Conservation (phyloP, 306 rosid genomes). For the Senna tora region DNA sequence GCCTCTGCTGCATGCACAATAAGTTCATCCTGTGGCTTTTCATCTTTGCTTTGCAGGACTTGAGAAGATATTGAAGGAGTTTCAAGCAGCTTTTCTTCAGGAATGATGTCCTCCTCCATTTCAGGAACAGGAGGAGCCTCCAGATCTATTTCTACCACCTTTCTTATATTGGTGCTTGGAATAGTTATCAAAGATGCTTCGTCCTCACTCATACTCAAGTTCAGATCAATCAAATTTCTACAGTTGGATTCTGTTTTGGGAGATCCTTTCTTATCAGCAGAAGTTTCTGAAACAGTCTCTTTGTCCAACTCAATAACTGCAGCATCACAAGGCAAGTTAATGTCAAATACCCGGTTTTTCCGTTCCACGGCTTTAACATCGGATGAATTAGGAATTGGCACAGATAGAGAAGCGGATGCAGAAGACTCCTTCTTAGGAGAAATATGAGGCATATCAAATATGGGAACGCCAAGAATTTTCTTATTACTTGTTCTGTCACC, state of each 20-base stretch:
- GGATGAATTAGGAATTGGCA: conserved; percentile 44
- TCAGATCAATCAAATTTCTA: conserved; percentile 74
- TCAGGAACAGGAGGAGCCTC: conserved; percentile 67
- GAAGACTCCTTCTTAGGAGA: conserved; percentile 62
- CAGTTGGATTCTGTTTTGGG: conserved; percentile 44
- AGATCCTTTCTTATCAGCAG: conserved; percentile 42
- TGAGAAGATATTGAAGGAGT: conserved; percentile 36
- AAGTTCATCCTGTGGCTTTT: conserved; percentile 56
- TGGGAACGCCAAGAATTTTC: conserved; percentile 73
- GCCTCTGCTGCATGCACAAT: conserved; percentile 75
- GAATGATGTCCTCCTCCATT: conserved; percentile 52
- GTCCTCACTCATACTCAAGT: conserved; percentile 70
- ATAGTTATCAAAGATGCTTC: conserved; percentile 60
- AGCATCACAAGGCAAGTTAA: conserved; percentile 82
- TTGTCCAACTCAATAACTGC: conserved; percentile 54
- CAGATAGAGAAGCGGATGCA: conserved; percentile 44
- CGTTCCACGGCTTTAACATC: conserved; percentile 45
- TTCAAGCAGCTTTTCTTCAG: conserved; percentile 51
- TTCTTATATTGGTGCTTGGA: conserved; percentile 45
- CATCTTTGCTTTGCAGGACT: conserved; percentile 38
- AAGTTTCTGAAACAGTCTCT: conserved; percentile 42
- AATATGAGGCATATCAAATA: conserved; percentile 56
- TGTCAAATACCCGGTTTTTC: conserved; percentile 58
- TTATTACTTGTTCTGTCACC: conserved; percentile 49
- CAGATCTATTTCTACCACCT: conserved; percentile 62